Base-by-base conservation (phyloP, 768 basidiomycete genomes). In the Kwoniella sp. region DNA sequence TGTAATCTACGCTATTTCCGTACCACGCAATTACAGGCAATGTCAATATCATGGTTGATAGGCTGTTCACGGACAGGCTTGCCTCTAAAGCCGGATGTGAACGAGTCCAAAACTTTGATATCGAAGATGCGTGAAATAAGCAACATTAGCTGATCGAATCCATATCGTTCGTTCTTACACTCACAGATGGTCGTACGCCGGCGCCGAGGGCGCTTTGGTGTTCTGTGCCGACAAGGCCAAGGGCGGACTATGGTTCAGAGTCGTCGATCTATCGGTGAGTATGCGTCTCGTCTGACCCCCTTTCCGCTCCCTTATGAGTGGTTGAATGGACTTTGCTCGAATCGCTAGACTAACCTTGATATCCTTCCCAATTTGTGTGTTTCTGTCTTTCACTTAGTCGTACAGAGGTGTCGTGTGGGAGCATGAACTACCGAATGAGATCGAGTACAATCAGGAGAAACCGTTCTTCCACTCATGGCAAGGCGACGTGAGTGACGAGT, bases 381-480 rank as follows among this genome's bases (percentile, higher is more conserved):
- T 5, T n/a, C 17, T n/a, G 23, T 3, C 29, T 23, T 55, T 28
- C 66, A 55, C 61, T 20, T 82, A 84, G 69, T 91, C 92, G 22
- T 91, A 91, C 2, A 82, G 92, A 59, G 93, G 92, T 4, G 86
- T 93, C 23, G 87, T 93, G 48, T 99, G 95, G 95, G 88, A 92
- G 63, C 91, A 96, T 70, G 93, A 95, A 79, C 81, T 97, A 4
- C 95, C 93, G 72, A 84, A 89, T 26, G 87, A 87, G 31, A 86
- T 95, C 68, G 87, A 90, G 62, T 92, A 92, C 77, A 83, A 86
- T 74, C 85, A 89, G 74, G 95, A 98, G 77, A 84, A 93, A 66
- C 85, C 89, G 1, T 94, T 89, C 85, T 96, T 98, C 75, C 91
- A 95, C 82, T 88, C 92, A 0, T 97, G 96, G 80, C 84, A 88